Evolutionary conservation across 257 asterid genomes (phyloP).

Genomic region (Galeopsis tetrahit): DNA sequence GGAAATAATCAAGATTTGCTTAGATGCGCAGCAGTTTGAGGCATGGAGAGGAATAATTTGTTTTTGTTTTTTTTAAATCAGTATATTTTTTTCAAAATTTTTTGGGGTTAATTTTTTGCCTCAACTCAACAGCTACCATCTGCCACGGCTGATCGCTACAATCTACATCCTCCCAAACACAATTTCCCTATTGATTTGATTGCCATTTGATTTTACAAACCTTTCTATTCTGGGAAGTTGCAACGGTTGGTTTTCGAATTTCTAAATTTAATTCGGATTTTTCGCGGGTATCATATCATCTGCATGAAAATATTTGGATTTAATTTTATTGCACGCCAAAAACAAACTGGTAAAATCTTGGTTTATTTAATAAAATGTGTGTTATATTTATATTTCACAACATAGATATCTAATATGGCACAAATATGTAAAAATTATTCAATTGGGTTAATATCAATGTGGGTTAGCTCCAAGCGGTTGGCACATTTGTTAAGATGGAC

Average conservation of each 20-base stretch:
- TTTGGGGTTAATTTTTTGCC: constrained; percentile 34
- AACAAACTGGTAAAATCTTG: too few relatives aligned
- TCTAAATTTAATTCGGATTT: constrained; percentile 34
- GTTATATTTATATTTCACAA: not conserved
- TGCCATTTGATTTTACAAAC: not conserved
- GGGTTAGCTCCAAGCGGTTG: too few relatives aligned
- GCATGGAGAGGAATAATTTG: constrained; percentile 42
- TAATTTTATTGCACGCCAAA: not conserved
- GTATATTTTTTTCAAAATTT: not conserved
- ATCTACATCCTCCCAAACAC: constrained; percentile 42
- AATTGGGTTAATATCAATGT: too few relatives aligned
- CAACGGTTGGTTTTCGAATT: constrained; percentile 40
- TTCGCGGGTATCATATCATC: constrained; percentile 32
- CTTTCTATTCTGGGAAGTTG: constrained; percentile 42
- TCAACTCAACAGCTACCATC: constrained; percentile 44
- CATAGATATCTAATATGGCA: too few relatives aligned
- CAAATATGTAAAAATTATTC: too few relatives aligned
- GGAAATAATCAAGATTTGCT: constrained; percentile 37
- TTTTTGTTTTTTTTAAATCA: constrained; percentile 7
- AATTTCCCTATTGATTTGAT: constrained; percentile 25
- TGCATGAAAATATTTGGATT: not conserved
- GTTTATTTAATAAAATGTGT: too few relatives aligned
- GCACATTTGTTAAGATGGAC: too few relatives aligned
- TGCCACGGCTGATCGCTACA: constrained; percentile 37
- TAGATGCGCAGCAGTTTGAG: constrained; percentile 44